Evolutionary conservation across 768 basidiomycete species (phyloP).

Genomic region (Pleurotus tuoliensis): DNA sequence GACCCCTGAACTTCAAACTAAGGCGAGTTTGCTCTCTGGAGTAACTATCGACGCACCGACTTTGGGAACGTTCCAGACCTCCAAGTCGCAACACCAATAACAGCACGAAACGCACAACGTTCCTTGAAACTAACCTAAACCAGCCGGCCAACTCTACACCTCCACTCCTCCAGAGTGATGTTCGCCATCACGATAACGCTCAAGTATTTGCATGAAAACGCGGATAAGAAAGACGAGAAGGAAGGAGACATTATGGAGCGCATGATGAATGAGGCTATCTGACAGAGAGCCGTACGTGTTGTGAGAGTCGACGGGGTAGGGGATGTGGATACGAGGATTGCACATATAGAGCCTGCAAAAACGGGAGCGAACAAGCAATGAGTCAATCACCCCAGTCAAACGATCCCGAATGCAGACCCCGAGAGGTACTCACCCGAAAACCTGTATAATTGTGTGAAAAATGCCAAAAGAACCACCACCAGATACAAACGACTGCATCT

Average conservation of each 20-base stretch:
- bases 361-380: too few relatives aligned
- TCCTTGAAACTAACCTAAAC: too few relatives aligned
- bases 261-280: slow-evolving; percentile 18
- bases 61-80: too few relatives aligned
- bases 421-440: slow-evolving; percentile 11
- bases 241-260: slow-evolving; percentile 20
- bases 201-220: slow-evolving; percentile 16
- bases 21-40: too few relatives aligned
- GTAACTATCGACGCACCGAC: too few relatives aligned
- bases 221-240: slow-evolving; percentile 18
- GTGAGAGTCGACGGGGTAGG: slow-evolving; percentile 19
- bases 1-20: too few relatives aligned
- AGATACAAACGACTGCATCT: slow-evolving; percentile 13
- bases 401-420: background rate
- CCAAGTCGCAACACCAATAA: too few relatives aligned
- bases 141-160: too few relatives aligned
- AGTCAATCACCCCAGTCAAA: background rate
- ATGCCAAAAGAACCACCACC: slow-evolving; percentile 8
- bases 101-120: too few relatives aligned
- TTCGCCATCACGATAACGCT: too few relatives aligned
- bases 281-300: slow-evolving; percentile 23
- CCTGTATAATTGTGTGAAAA: slow-evolving; percentile 12
- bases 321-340: slow-evolving; percentile 17
- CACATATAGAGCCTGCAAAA: slow-evolving; percentile 15
- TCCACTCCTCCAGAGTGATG: too few relatives aligned